Evolutionary conservation across 164 flowering plant species (phyloP), one percentile per base, ranked within the genome.

Genomic region (Piper betle): DNA sequence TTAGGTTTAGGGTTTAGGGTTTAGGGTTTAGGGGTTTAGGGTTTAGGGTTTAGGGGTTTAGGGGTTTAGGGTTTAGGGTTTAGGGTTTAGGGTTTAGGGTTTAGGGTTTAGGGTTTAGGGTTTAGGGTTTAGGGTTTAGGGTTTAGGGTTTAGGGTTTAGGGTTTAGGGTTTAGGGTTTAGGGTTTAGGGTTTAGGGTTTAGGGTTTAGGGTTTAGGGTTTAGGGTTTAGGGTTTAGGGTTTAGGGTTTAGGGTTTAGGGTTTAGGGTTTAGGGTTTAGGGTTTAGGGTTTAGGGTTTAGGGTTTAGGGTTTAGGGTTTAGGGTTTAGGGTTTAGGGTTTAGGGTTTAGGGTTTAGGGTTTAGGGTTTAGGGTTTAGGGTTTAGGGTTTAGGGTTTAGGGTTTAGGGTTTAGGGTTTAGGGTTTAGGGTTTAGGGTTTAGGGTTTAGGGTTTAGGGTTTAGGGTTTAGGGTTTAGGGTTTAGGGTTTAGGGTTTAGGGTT

Each of bases 311-410:
- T 7, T 48, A 15, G 15, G 52, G 9, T 7, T 48, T 48, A 40
- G 67, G 62, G 42, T 65, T 57, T 37, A 20, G 61, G 62, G 4
- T 58, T 57, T 48, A 38, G 68, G 68, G 42, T 58, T 65, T 33
- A 6, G 52, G 9, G 52, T 15, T 7, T 48, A 15, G 15, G 52
- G 9, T 7, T 48, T 48, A 15, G 7, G 7, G 52, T 48, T 7
- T 48, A 15, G 7, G 52, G 15, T 7, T 6, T 7, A 48, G 7
- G 52, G 15, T 7, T 15, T 6, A 7, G 7, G 52, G 52, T 48
- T 7, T 48, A 6, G 15, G 7, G 52, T 6, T 48, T 48, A 15
- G 52, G 7, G 52, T 48, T n/a, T n/a, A n/a, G n/a, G n/a, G n/a
- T n/a, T n/a, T n/a, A n/a, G n/a, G n/a, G n/a, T n/a, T n/a, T n/a